Conservation (phyloP, 2,329 filamentous ascomycete species). For the Sarocladium kiliense region DNA sequence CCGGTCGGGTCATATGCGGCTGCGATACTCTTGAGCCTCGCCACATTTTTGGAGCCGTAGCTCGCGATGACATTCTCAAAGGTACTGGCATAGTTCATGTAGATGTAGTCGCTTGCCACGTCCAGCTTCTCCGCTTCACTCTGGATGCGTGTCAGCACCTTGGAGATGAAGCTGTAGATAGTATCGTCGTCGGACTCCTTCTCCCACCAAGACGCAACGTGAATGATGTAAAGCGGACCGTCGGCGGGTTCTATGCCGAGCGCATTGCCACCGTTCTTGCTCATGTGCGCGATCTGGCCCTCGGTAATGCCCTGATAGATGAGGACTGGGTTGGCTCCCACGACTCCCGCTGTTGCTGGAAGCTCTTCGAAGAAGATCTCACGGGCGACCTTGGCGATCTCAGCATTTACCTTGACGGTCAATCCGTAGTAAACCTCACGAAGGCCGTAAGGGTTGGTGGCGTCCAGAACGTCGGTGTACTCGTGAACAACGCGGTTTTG, state of each 20-base stretch:
- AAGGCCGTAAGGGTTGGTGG: constrained; percentile 14
- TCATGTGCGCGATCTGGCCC: constrained; percentile 27
- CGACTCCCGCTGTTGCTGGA: constrained; percentile 14
- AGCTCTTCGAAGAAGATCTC: constrained; percentile 17
- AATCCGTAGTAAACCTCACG: constrained; percentile 12
- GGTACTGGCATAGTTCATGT: constrained; percentile 38
- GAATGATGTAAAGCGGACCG: constrained; percentile 18
- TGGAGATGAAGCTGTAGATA: constrained; percentile 15
- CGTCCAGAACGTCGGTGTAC: constrained; percentile 12
- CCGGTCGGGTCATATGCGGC: constrained; percentile 27
- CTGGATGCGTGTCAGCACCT: constrained; percentile 15
- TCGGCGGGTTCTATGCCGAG: constrained; percentile 26
- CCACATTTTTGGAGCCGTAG: constrained; percentile 33
- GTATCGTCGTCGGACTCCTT: constrained; percentile 14
- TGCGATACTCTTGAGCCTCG: constrained; percentile 21
- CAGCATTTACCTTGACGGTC: neutral
- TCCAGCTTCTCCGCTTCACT: constrained; percentile 13
- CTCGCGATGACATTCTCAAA: constrained; percentile 31
- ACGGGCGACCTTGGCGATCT: constrained; percentile 10
- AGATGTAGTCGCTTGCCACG: constrained; percentile 19
- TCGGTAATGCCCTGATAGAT: constrained; percentile 36
- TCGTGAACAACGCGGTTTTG: constrained; percentile 12
- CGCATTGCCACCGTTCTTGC: constrained; percentile 24
- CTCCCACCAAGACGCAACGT: constrained; percentile 18
- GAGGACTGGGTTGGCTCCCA: constrained; percentile 21